Base-by-base conservation (phyloP, 2,329 filamentous ascomycete genomes). In the Lecanicillium sp. region DNA sequence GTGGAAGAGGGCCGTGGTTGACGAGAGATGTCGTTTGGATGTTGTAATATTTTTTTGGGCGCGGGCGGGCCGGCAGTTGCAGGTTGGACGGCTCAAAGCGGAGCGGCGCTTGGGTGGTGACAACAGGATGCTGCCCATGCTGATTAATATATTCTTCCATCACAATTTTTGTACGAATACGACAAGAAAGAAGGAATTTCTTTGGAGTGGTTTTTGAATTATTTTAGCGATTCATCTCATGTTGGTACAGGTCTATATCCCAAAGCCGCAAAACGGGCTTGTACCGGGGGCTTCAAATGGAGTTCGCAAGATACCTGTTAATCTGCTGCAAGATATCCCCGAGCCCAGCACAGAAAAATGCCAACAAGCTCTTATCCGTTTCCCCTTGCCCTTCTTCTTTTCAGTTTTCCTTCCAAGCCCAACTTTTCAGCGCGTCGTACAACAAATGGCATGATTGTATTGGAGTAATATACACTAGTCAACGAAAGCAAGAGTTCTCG, bases 41-140 rank as follows among this genome's bases (percentile, higher is more conserved):
- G 41, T 33, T 28, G 22, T 25, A 7, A 19, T 36, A 37, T 25
- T 38, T 43, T 41, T 38, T 39, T 9, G 22, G 30, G 42, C 15
- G 38, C 22, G n/a, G 29, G 29, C 35, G 34, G 29, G 22, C 38
- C 30, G 25, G 28, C 19, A 32, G 33, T 31, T 43, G 30, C 38
- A 34, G 35, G 35, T 18, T 29, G 29, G 22, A 17, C 34, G 34
- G 33, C 29, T 41, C 16, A 29, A 37, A 17, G n/a, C 39, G 39
- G 39, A 25, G 22, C 22, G 11, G 22, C 11, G 22, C 11, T 11
- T 11, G 22, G 22, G 6, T 25, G 22, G 22, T n/a, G n/a, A n/a
- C n/a, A n/a, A n/a, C n/a, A n/a, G n/a, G n/a, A n/a, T n/a, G n/a
- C n/a, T n/a, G n/a, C n/a, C n/a, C n/a, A n/a, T n/a, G n/a, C n/a